Evolutionary conservation across 495 filamentous ascomycete species (phyloP), one percentile per base, ranked within the genome.

Genomic region (Aspergillus campestris): DNA sequence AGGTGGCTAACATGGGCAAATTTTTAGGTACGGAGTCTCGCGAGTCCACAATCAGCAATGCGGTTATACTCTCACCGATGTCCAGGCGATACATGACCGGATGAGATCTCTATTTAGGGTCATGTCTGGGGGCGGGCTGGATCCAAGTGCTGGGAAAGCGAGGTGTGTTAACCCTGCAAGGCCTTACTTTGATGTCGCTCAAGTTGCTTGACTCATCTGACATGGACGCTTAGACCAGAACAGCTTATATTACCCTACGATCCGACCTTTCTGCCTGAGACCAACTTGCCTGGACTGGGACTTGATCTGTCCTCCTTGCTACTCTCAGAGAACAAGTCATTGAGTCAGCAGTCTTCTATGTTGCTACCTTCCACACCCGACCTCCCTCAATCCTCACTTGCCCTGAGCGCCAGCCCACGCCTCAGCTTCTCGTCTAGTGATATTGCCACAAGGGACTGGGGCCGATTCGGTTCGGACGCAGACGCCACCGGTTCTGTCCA

Each of bases 1-100:
- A 12, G 15, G 7, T 7, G 29, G 1, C 13, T 30, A 42, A 24
- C 34, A 36, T 10, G 11, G 38, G 36, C 33, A 28, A 7, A 34
- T 45, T 14, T 38, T 31, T 45, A 86, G 83, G 36, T 90, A 84
- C 60, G 89, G 89, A 6, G 80, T 95, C 28, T 82, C 87, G 12
- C 77, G 86, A 44, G 89, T 95, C 10, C 94, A 87, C 56, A 75
- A 74, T 15, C 84, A 94, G 54, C 92, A 97, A 66, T 94, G 84
- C 49, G 77, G 78, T 10, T 96, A 95, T 61, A 78, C 92, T 8
- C 78, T 94, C 24, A 68, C 77, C 8, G 92, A 97, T 56, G 81
- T 84, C 5, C 82, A 90, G 60, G 77, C 76, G 44, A 81, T 85
- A 40, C 84, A 89, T 50, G 76, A 76, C 51, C 79, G 78, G 49